phyloP scores from a whole-genome alignment of 75 land plant species.

The Sequoiadendron giganteum region DNA sequence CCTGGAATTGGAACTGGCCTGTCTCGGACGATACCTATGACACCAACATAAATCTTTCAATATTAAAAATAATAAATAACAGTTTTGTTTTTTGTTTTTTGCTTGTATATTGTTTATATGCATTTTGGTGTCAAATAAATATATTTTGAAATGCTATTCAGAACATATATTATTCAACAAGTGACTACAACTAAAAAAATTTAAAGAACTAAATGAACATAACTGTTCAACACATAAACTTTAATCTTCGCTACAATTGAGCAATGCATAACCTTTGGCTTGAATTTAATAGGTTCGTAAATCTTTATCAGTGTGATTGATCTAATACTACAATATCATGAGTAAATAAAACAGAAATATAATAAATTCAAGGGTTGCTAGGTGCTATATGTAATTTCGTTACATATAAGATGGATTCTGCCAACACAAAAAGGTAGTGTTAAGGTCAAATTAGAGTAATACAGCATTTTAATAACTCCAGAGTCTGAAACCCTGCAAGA shows the following conservation, averaged over 20 bases:
- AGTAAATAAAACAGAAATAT: neutral
- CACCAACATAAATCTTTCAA: neutral
- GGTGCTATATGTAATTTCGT: neutral
- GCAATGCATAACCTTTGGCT: neutral
- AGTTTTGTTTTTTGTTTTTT: neutral
- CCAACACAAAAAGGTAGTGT: neutral
- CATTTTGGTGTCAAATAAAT: neutral
- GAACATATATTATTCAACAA: neutral
- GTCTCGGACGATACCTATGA: constrained; percentile 75
- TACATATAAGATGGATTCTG: neutral
- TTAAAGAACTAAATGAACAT: neutral
- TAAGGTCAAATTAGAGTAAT: neutral
- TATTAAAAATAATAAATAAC: neutral
- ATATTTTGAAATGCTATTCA: neutral
- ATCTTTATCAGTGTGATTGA: neutral
- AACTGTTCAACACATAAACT: neutral
- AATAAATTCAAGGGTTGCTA: neutral
- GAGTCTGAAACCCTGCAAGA: neutral
- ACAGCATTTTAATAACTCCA: neutral
- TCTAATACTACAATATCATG: neutral
- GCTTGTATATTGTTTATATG: neutral
- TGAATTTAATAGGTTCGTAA: neutral
- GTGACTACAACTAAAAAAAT: neutral
- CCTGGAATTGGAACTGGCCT: constrained; percentile 93
- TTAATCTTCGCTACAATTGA: neutral